These are phyloP conservation scores for Pyracantha coccinea DNA, from an alignment of 331 rosid species.

Conservation along the genomic window DNA sequence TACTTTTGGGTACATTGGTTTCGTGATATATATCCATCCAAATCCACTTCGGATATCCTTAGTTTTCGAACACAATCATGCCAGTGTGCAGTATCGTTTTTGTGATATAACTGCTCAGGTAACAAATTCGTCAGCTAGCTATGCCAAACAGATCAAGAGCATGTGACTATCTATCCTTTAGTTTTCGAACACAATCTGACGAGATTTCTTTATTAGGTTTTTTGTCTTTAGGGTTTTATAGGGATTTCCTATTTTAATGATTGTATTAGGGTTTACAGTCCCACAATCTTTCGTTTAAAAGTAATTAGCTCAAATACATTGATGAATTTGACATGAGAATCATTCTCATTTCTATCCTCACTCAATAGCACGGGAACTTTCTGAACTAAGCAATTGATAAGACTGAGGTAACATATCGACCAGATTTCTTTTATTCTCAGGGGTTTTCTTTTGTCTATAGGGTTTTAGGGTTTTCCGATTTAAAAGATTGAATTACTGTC, in stretches of 20 bases:
- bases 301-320: background rate
- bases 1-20: too few relatives aligned
- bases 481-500: background rate
- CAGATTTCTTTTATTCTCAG: background rate
- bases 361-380: background rate
- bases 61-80: background rate
- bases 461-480: background rate
- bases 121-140: background rate
- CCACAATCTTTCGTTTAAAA: background rate
- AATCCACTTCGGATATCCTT: background rate
- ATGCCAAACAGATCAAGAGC: background rate
- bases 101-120: slow-evolving; percentile 1
- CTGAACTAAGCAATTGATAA: background rate
- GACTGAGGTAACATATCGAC: background rate
- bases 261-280: background rate
- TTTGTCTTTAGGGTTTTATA: background rate
- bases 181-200: background rate
- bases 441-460: background rate
- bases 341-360: background rate
- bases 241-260: background rate
- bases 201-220: background rate
- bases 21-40: background rate
- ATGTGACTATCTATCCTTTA: background rate
- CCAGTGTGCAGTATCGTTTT: background rate
- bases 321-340: background rate